Percentiles rank a stretch among this genome's conserved stretches.
Evolutionary conservation across 1,284 basidiomycete genomes (phyloP).

Genomic region (Austropuccinia psidii): DNA sequence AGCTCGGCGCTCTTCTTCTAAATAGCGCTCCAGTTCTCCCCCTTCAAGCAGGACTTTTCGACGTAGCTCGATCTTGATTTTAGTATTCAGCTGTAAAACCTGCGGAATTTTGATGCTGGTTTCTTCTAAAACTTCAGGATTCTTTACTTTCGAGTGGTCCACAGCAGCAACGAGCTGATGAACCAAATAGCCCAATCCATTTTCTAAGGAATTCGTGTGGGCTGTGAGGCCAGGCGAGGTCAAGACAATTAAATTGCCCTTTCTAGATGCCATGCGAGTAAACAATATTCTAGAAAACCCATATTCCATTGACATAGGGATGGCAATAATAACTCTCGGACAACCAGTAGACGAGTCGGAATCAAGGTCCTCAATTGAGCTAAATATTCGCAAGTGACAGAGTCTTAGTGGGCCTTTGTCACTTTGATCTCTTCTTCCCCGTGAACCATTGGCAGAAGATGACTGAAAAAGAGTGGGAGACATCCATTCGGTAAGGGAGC

Average conservation of each 20-base stretch:
- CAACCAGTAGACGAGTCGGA: constrained; percentile 61
- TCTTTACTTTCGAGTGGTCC: constrained; percentile 43
- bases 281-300: constrained; percentile 82
- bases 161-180: constrained; percentile 71
- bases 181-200: constrained; percentile 71
- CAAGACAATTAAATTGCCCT: constrained; percentile 75
- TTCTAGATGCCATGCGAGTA: constrained; percentile 67
- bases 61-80: constrained; percentile 83
- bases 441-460: constrained; percentile 1
- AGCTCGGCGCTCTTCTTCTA: constrained; percentile 67
- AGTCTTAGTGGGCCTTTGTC: constrained; percentile 20
- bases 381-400: constrained; percentile 77
- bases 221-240: constrained; percentile 54
- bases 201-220: constrained; percentile 41
- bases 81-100: constrained; percentile 32
- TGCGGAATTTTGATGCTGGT: too few species aligned
- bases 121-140: too few species aligned
- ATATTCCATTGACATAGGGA: constrained; percentile 83
- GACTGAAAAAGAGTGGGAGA: constrained; percentile 54
- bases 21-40: constrained; percentile 69
- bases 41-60: constrained; percentile 59
- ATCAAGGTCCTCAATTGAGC: constrained; percentile 68
- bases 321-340: constrained; percentile 86
- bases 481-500: constrained; percentile 99
- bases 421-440: constrained; percentile 1